Conservation (phyloP, 2,329 filamentous ascomycete species). For the Cladosporium sp. region DNA sequence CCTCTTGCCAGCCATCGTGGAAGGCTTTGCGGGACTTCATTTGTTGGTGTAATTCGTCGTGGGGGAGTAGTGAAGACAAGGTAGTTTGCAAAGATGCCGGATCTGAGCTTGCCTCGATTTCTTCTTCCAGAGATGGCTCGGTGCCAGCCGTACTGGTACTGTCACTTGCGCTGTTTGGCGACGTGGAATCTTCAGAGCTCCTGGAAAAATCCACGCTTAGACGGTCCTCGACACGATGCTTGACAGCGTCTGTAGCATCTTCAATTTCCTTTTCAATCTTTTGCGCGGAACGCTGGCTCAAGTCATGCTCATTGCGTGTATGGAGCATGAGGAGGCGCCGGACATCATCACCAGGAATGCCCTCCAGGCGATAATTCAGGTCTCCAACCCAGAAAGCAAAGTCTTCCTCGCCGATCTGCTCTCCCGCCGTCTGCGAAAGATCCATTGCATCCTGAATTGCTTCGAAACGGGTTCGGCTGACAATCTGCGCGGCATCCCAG, state of each 20-base stretch:
- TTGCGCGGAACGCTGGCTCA: slow-evolving; percentile 35
- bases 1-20: slow-evolving; percentile 89
- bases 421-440: slow-evolving; percentile 53
- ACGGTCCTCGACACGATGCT: slow-evolving; percentile 17
- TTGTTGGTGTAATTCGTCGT: slow-evolving; percentile 77
- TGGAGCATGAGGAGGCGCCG: slow-evolving; percentile 78
- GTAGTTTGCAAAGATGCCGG: slow-evolving; percentile 86
- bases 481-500: slow-evolving; percentile 82
- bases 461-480: slow-evolving; percentile 71
- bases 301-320: slow-evolving; percentile 70
- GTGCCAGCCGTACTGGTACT: slow-evolving; percentile 4
- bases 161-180: neutral
- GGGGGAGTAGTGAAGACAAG: slow-evolving; percentile 76
- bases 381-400: slow-evolving; percentile 97
- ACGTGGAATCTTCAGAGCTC: neutral
- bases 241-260: slow-evolving; percentile 22
- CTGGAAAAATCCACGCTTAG: slow-evolving; percentile 9
- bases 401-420: slow-evolving; percentile 81
- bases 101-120: slow-evolving; percentile 58
- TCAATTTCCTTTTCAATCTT: slow-evolving; percentile 36
- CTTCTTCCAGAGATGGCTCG: slow-evolving; percentile 22
- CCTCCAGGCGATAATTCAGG: slow-evolving; percentile 88
- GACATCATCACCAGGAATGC: slow-evolving; percentile 85
- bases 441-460: slow-evolving; percentile 65
- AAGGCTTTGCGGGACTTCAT: slow-evolving; percentile 76